Evolutionary conservation across 2,329 filamentous ascomycete genomes (phyloP).

Genomic region (Cladosporium cucumerinum): DNA sequence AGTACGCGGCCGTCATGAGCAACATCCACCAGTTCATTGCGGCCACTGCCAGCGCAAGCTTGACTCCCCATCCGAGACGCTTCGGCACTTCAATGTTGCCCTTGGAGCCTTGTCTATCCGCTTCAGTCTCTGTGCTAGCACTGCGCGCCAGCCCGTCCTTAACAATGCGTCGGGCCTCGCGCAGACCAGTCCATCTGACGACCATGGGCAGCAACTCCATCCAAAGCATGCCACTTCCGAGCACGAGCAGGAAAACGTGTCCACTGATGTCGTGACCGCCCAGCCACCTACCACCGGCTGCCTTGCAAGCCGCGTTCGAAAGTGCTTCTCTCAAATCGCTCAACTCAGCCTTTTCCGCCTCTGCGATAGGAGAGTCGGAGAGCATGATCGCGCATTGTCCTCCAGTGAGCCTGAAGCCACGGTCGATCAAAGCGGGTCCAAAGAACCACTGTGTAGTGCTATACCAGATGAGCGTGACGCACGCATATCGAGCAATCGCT

Average conservation of each 20-base stretch:
- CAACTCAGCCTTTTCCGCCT: slow-evolving; percentile 41
- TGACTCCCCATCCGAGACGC: slow-evolving; percentile 48
- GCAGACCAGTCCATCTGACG: slow-evolving; percentile 44
- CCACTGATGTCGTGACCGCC: slow-evolving; percentile 97
- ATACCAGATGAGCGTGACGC: slow-evolving; percentile 77
- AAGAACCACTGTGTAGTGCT: slow-evolving; percentile 96
- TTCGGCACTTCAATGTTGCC: slow-evolving; percentile 40
- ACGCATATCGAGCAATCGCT: slow-evolving; percentile 64
- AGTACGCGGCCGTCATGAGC: slow-evolving; percentile 97
- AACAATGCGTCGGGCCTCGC: slow-evolving; percentile 64
- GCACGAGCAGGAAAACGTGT: slow-evolving; percentile 86
- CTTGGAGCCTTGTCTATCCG: slow-evolving; percentile 35
- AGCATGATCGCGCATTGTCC: slow-evolving; percentile 69
- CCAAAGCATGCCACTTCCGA: slow-evolving; percentile 76
- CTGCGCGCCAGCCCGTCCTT: slow-evolving; percentile 59
- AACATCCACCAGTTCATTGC: slow-evolving; percentile 88
- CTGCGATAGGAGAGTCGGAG: slow-evolving; percentile 19
- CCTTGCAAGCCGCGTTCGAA: slow-evolving; percentile 77
- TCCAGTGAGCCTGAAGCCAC: slow-evolving; percentile 82
- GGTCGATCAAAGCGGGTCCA: slow-evolving; percentile 83
- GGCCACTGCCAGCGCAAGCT: slow-evolving; percentile 56
- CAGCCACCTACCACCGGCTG: slow-evolving; percentile 76
- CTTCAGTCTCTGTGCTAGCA: slow-evolving; percentile 41
- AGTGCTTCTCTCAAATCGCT: slow-evolving; percentile 52
- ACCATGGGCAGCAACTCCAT: slow-evolving; percentile 71